Evolutionary conservation across 208 protist species (phyloP).

Genomic region (Novymonas esmeraldas): DNA sequence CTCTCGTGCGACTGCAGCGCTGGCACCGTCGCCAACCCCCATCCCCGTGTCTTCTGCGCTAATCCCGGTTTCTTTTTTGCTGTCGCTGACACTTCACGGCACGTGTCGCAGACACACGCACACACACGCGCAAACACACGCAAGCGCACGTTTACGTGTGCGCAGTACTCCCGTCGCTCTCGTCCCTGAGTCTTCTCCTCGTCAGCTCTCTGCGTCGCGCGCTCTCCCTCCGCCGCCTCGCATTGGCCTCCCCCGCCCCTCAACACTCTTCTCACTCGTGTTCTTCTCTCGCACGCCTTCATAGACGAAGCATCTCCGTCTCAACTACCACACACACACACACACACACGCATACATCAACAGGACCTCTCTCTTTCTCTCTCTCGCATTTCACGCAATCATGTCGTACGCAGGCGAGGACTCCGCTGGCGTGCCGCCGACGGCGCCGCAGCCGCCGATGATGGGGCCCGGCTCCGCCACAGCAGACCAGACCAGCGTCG

Average conservation of each 20-base stretch:
- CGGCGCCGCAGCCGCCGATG: constrained; percentile 44
- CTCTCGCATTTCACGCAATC: not conserved
- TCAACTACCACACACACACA: not conserved
- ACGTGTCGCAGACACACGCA: no score
- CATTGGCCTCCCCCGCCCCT: not conserved
- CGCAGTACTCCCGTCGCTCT: no score
- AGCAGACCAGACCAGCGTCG: constrained; percentile 83
- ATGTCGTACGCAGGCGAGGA: constrained; percentile 84
- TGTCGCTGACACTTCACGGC: no score
- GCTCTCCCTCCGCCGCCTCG: no score
- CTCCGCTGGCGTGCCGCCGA: constrained; percentile 20
- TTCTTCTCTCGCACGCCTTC: not conserved
- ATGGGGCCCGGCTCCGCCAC: constrained; percentile 78
- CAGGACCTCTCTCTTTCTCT: not conserved
- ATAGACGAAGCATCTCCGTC: not conserved
- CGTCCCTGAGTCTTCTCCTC: no score
- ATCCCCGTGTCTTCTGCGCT: no score
- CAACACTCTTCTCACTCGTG: not conserved
- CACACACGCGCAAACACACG: no score
- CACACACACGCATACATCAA: constrained; percentile 1
- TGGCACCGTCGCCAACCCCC: no score
- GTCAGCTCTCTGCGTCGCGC: no score
- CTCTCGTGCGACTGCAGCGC: no score
- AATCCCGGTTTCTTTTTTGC: no score
- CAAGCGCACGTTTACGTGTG: no score